Base-by-base conservation (phyloP, 495 filamentous ascomycete species). In the Schizothecium vesticola region DNA sequence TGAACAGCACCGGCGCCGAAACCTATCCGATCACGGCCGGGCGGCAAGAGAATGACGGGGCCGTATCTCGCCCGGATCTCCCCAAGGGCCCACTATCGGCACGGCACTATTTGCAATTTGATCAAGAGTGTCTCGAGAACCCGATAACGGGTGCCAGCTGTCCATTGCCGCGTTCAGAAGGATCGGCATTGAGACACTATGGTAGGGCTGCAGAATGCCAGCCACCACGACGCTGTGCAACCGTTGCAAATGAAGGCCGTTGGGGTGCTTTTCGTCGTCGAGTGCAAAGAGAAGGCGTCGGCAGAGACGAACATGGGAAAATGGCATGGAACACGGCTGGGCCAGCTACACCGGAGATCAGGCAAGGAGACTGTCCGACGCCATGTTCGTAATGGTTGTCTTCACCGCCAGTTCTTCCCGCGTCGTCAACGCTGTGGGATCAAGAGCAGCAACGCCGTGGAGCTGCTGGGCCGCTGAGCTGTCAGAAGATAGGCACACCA, bases 361-460 rank as follows among this genome's bases (percentile, higher is more conserved):
- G 51, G 51, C 28, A 65, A n/a, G 51, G 6, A 28, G 51, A 16
- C 28, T 23, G 55, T 59, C 22, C 56, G 62, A 36, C 33, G 12
- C 3, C 29, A 24, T 43, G 59, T 21, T 31, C 57, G 56, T 66
- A 43, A 58, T 36, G 57, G 56, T 22, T n/a, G 60, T 61, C 67
- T 65, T 77, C 75, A 77, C 75, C 75, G 75, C 73, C 73, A 75
- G 75, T 75, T 58, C 29, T 56, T 24, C 55, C 61, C 51, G 64
- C 59, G 64, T 73, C 63, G 36, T 55, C 66, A 60, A 56, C 68
- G 60, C 51, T n/a, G 26, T 28, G 56, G 62, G 61, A 65, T 60
- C 22, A 36, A 21, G 51, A 63, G 29, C 22, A 57, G 25, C 43
- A n/a, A 58, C 13, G 26, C 43, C 62, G 61, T 59, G 10, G 13